A percentile compares a stretch with the other conserved stretches of the same genome.
Conservation (phyloP, 768 basidiomycete genomes). For the Crucibulum laeve region DNA sequence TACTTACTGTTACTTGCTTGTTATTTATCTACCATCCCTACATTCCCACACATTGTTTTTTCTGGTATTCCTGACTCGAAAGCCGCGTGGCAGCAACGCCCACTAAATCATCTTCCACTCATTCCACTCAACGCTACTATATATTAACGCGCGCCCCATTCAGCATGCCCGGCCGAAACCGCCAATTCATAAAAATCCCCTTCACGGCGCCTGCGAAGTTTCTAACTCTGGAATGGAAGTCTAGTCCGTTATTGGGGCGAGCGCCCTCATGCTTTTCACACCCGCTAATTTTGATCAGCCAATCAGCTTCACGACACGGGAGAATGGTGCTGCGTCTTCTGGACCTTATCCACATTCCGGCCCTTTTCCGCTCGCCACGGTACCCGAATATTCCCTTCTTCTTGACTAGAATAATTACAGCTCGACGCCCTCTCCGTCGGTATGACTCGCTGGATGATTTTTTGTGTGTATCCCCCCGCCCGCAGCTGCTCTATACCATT, state of each 20-base stretch:
- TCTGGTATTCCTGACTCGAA: too few species aligned
- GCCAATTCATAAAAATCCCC: background rate
- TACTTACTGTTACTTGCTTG: background rate
- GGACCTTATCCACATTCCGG: slow-evolving; percentile 8
- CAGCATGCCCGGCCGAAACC: background rate
- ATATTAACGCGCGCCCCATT: background rate
- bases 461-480: background rate
- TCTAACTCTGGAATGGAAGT: slow-evolving; percentile 9
- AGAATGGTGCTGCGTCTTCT: slow-evolving; percentile 6
- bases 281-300: slow-evolving; percentile 26
- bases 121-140: background rate
- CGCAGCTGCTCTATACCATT: background rate
- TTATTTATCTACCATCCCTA: too few species aligned
- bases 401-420: background rate
- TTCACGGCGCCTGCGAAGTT: slow-evolving; percentile 6
- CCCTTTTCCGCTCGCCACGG: slow-evolving; percentile 6
- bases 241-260: slow-evolving; percentile 18
- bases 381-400: background rate
- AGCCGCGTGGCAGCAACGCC: too few species aligned
- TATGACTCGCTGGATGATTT: background rate
- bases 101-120: slow-evolving; percentile 5
- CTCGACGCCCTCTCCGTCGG: background rate
- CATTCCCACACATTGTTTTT: too few species aligned
- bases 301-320: slow-evolving; percentile 14
- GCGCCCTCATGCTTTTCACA: slow-evolving; percentile 22